Evolutionary conservation across 1,139 yeast species (phyloP).

Genomic region (Kodamaea suecica): DNA sequence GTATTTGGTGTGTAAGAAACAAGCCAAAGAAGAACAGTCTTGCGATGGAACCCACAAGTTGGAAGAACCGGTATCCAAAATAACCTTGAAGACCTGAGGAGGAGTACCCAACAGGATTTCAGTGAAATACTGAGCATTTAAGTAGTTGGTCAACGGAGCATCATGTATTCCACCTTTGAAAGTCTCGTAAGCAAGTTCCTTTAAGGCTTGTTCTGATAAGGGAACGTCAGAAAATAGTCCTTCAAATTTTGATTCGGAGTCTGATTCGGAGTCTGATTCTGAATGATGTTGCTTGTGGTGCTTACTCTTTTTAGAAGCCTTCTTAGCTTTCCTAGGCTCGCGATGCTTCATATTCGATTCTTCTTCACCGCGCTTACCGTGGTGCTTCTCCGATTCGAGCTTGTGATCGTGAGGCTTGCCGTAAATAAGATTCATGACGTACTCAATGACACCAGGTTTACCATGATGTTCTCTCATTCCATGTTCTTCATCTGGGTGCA

Average conservation of each 20-base stretch:
- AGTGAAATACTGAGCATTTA: slow-evolving; percentile 92
- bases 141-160: slow-evolving; percentile 84
- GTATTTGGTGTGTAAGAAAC: slow-evolving; percentile 87
- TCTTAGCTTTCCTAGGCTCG: too few species aligned
- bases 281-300: not conserved
- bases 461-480: not conserved
- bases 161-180: slow-evolving; percentile 44
- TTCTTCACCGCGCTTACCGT: not conserved
- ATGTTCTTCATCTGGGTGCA: not conserved
- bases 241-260: not conserved
- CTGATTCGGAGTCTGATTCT: not conserved
- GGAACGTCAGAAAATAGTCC: too few species aligned
- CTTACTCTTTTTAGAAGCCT: not conserved
- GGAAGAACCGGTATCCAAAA: slow-evolving; percentile 93
- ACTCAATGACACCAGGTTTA: not conserved
- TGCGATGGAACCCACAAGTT: slow-evolving; percentile 94
- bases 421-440: not conserved
- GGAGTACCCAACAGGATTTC: slow-evolving; percentile 92
- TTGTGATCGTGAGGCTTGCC: too few species aligned
- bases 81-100: slow-evolving; percentile 84
- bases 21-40: slow-evolving; percentile 90
- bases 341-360: too few species aligned
- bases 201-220: too few species aligned
- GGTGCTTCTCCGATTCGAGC: too few species aligned
- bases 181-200: not conserved